A percentile compares a stretch with the other conserved stretches of the same genome.
Evolutionary conservation across 2,329 filamentous ascomycete genomes (phyloP).

Genomic region (Colletotrichum simmondsii): DNA sequence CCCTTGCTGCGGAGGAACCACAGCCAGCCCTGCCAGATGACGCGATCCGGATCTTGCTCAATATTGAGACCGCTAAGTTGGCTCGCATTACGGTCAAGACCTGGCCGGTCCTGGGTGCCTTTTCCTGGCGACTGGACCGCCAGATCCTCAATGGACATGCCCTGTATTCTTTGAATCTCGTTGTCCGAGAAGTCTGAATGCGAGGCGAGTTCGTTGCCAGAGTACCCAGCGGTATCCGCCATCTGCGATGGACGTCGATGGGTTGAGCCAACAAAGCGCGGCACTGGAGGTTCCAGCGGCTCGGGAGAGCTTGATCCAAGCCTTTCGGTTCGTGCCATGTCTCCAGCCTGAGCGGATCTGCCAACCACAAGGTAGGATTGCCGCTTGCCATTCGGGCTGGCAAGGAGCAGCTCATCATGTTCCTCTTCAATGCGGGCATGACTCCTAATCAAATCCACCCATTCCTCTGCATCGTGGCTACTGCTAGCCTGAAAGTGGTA

Average conservation of each 20-base stretch:
- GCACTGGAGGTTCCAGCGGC: slow-evolving; percentile 54
- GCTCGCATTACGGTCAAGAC: slow-evolving; percentile 65
- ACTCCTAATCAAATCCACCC: slow-evolving; percentile 83
- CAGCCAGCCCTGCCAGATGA: slow-evolving; percentile 94
- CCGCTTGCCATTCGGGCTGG: slow-evolving; percentile 69
- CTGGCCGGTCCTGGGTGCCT: slow-evolving; percentile 40
- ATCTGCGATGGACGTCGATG: slow-evolving; percentile 69
- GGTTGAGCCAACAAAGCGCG: slow-evolving; percentile 45
- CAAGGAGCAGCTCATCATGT: slow-evolving; percentile 83
- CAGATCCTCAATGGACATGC: slow-evolving; percentile 64
- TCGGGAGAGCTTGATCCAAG: slow-evolving; percentile 72
- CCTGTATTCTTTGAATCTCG: slow-evolving; percentile 60
- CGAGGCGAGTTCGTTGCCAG: slow-evolving; percentile 76
- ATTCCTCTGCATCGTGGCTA: slow-evolving; percentile 81
- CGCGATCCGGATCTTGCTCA: slow-evolving; percentile 80
- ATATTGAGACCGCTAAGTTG: slow-evolving; percentile 68
- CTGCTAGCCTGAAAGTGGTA: slow-evolving; percentile 86
- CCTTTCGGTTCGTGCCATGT: slow-evolving; percentile 36
- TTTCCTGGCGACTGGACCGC: slow-evolving; percentile 49
- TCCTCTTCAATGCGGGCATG: slow-evolving; percentile 89
- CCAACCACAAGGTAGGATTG: slow-evolving; percentile 50
- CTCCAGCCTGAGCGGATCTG: slow-evolving; percentile 7
- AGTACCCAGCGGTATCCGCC: slow-evolving; percentile 71
- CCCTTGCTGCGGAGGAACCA: slow-evolving; percentile 85
- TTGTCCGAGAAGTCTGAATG: slow-evolving; percentile 89